phyloP scores from a whole-genome alignment of 768 basidiomycete species.

The Kwoniella mangroviensis region DNA sequence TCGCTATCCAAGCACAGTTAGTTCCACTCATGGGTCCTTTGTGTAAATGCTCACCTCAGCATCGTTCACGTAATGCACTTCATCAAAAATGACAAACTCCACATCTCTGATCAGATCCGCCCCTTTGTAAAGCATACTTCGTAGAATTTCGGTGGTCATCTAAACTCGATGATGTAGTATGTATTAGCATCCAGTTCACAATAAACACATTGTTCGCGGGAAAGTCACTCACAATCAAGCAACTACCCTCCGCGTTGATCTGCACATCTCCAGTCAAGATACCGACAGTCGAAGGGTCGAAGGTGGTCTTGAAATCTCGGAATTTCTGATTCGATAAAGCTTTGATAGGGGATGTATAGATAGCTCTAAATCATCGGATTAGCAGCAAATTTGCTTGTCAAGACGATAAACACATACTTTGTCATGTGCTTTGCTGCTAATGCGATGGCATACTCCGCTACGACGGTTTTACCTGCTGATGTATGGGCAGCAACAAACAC shows the following conservation, averaged over 20 bases:
- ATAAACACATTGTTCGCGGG: not conserved
- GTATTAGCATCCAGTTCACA: no score
- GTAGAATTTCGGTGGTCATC: conserved; percentile 82
- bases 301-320: conserved; percentile 96
- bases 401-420: conserved; percentile 67
- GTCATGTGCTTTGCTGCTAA: conserved; percentile 98
- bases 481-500: conserved; percentile 99
- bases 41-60: conserved; percentile 88
- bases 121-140: conserved; percentile 95
- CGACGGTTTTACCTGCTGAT: conserved; percentile 98
- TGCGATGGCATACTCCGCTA: conserved; percentile 97
- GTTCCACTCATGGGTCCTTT: no score
- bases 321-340: conserved; percentile 99
- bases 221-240: conserved; percentile 77
- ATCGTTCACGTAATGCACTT: conserved; percentile 99
- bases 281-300: conserved; percentile 86
- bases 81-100: conserved; percentile 99
- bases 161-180: conserved; percentile 14
- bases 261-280: conserved; percentile 98
- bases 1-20: conserved; percentile 64
- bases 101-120: conserved; percentile 98
- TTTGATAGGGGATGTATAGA: conserved; percentile 98
- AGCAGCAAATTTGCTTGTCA: conserved; percentile 9
- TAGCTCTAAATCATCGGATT: conserved; percentile 67
- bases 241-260: conserved; percentile 96